These are phyloP conservation scores for Globisporangium camurandrum DNA, from an alignment of 352 stramenopile species.

Conservation along the genomic window DNA sequence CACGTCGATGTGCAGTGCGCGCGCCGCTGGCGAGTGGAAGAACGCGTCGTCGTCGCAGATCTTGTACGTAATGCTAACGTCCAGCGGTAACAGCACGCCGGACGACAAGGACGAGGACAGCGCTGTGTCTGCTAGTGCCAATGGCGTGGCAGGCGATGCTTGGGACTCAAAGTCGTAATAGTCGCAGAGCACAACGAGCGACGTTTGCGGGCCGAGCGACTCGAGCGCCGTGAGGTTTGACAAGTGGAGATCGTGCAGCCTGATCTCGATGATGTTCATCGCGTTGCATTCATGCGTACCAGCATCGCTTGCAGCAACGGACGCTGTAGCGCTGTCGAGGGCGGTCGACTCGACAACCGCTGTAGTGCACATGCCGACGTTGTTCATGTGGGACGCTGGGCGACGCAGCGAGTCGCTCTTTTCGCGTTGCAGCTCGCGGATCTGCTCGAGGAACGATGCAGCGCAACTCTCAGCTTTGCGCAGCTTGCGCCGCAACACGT, in stretches of 20 bases:
- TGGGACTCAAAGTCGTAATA: slow-evolving; percentile 40
- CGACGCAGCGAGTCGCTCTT: slow-evolving; percentile 11
- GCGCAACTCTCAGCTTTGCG: slow-evolving; percentile 16
- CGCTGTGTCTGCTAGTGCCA: no score
- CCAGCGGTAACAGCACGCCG: slow-evolving; percentile 3
- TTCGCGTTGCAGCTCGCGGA: slow-evolving; percentile 12
- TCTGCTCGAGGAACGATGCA: slow-evolving; percentile 17
- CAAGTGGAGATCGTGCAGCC: slow-evolving; percentile 9
- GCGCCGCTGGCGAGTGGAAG: slow-evolving; percentile 12
- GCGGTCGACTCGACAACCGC: no score
- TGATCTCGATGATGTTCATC: slow-evolving; percentile 15
- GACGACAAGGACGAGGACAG: neutral
- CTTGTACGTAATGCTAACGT: slow-evolving; percentile 30
- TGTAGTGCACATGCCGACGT: no score
- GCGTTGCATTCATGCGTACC: neutral
- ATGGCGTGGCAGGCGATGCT: slow-evolving; percentile 19
- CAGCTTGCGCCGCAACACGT: slow-evolving; percentile 12
- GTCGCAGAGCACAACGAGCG: slow-evolving; percentile 24
- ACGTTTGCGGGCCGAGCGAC: neutral
- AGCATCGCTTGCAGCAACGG: neutral
- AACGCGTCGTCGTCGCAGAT: slow-evolving; percentile 17
- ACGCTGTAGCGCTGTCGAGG: neutral
- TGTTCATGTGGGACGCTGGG: neutral
- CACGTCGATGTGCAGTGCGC: slow-evolving; percentile 17
- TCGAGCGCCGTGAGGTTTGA: neutral